Evolutionary conservation across 179 eudicot genomes (phyloP), one percentile per base, ranked within the genome.

Genomic region (Amaranthus tricolor): DNA sequence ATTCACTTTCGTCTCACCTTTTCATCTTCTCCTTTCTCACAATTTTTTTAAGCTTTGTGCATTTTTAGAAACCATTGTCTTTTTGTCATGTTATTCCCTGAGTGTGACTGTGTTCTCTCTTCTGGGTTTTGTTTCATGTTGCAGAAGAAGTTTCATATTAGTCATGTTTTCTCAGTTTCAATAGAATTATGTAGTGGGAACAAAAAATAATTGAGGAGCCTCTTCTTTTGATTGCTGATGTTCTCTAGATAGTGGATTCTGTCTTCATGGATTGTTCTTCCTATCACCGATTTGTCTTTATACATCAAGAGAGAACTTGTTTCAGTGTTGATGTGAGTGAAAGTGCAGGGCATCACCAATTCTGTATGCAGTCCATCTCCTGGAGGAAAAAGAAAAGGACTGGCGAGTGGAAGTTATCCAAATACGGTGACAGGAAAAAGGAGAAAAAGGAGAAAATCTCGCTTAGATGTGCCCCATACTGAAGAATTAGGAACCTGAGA

Each of bases 1-100:
- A 62, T 55, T 71, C 57, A 50, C 24, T 61, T 53, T 45, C 60
- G 49, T 43, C 56, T 53, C 64, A 20, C 67, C 68, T 64, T 71
- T 50, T 31, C 24, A 11, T 3, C 48, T 31, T 31, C 53, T 10
- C 55, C 43, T 45, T 7, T 55, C 9, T 6, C 19, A 62, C 63
- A 12, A 47, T 66, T 43, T 50, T 66, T 4, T 49, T 48, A 49
- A 45, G 20, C 6, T 56, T 9, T 40, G 11, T 16, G 48, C 52
- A 44, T 50, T 7, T 17, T 63, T 12, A 40, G 1, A 9, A 16
- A 5, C 24, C 12, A 6, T 19, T n/a, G 20, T 54, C n/a, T 45
- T 19, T 17, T 17, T 12, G 12, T 67, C 59, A 7, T 52, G 11
- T 51, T 16, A n/a, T 1, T 9, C 15, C 55, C 50, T 55, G 7